Evolutionary conservation across 2,329 filamentous ascomycete species (phyloP), one percentile per base, ranked within the genome.

Genomic region (Fusarium zealandicum): DNA sequence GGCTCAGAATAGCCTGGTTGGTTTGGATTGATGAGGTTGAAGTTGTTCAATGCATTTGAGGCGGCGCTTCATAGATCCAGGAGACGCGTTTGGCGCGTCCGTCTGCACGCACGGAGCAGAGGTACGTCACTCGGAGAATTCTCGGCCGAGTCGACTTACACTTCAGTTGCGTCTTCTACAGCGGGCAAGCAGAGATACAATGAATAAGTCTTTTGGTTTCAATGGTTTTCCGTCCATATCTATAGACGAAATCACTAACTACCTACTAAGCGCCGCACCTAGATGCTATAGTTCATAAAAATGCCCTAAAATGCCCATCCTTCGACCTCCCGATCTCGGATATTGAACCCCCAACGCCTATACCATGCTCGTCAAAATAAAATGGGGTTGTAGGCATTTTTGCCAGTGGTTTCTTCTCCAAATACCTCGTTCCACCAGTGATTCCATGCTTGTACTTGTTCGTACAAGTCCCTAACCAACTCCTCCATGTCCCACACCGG

Each of bases 401-500:
- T 36, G 9, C n/a, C 17, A 14, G 13, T 40, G 28, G 13, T 20
- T 35, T 30, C 22, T n/a, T 33, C 43, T 13, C 54, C 51, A 54
- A 66, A 66, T 12, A 63, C 51, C 25, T 52, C 61, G 14, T 53
- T 51, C 66, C 71, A 73, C 73, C 72, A 74, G 41, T 63, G 56
- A 22, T 65, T 66, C 75, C 75, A 79, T 33, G 64, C 64, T 27
- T 46, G 55, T 11, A 73, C 50, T 48, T 71, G 63, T 25, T 66
- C 68, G 22, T 65, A 54, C 49, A 79, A 47, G 39, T 70, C 71
- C 16, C 55, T 42, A n/a, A 71, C 31, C 37, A 79, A 53, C 9
- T 64, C 61, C 12, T 59, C 54, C 45, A 49, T 51, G 11, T 71
- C 55, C 74, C 73, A 78, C 10, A 61, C 32, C n/a, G 66, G 69